Percentiles rank a stretch among this genome's conserved stretches.
These are phyloP conservation scores for Musa beccarii DNA, from an alignment of 176 grass and related monocot species.

Conservation along the genomic window DNA sequence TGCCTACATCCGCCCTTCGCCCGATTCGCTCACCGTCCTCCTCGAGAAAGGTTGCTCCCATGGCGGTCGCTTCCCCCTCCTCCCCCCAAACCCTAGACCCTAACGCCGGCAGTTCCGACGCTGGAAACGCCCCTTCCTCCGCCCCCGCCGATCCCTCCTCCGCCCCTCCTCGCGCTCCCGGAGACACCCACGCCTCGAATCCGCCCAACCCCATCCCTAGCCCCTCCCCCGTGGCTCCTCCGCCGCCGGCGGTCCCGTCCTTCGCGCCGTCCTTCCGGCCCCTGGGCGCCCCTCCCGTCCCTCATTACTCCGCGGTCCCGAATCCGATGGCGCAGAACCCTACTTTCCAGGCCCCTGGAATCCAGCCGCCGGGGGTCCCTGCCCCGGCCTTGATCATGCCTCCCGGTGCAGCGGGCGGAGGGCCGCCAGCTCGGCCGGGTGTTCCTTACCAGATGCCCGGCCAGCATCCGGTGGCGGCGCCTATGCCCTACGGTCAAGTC, in stretches of 20 bases:
- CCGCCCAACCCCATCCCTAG: background rate
- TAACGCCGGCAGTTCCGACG: conserved; percentile 8
- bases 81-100: conserved; percentile 14
- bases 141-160: background rate
- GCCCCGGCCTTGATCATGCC: background rate
- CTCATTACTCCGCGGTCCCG: conserved; percentile 10
- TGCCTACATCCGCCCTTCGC: no score
- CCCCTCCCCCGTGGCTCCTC: background rate
- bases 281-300: conserved; percentile 3
- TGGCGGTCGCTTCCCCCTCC: conserved; percentile 35
- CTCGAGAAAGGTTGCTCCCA: background rate
- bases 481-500: conserved; percentile 32
- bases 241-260: background rate
- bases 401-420: conserved; percentile 4
- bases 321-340: conserved; percentile 12
- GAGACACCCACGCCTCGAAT: conserved; percentile 6
- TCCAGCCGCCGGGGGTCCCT: conserved; percentile 40
- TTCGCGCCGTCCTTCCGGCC: conserved; percentile 24
- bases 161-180: background rate
- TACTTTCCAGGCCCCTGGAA: conserved; percentile 15
- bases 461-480: background rate
- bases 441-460: conserved; percentile 27
- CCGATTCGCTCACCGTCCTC: background rate
- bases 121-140: conserved; percentile 6
- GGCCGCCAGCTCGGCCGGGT: conserved; percentile 10